Percentiles rank a stretch among this genome's conserved stretches.
Conservation (phyloP, 306 rosid species). For the Dicorynia guianensis region DNA sequence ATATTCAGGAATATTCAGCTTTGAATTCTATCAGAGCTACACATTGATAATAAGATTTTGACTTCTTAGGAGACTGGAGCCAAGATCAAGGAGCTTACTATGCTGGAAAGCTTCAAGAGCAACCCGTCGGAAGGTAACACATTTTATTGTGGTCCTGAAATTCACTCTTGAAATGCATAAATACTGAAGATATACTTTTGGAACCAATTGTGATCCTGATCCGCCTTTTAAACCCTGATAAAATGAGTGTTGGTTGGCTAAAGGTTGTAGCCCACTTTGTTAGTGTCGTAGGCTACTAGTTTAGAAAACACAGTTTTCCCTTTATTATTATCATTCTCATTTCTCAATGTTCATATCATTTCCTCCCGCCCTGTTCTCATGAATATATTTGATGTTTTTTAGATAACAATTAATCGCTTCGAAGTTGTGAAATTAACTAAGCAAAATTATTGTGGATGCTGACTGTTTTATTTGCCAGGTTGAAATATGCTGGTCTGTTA, state of each 20-base stretch:
- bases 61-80: slow-evolving; percentile 85
- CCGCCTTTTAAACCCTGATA: background rate
- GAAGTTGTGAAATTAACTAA: background rate
- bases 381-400: background rate
- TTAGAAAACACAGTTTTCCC: background rate
- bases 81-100: slow-evolving; percentile 88
- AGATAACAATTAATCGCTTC: background rate
- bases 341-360: background rate
- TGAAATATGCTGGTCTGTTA: background rate
- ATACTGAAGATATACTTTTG: slow-evolving; percentile 18
- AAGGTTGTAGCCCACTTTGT: background rate
- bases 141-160: slow-evolving; percentile 26
- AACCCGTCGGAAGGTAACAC: slow-evolving; percentile 80
- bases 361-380: no score
- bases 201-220: slow-evolving; percentile 21
- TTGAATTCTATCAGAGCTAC: slow-evolving; percentile 32
- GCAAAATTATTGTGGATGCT: background rate
- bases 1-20: slow-evolving; percentile 22
- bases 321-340: background rate
- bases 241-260: background rate
- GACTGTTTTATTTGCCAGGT: background rate
- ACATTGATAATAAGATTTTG: slow-evolving; percentile 30
- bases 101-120: slow-evolving; percentile 91
- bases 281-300: background rate
- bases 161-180: slow-evolving; percentile 7